Conservation (phyloP, 257 asterid genomes). For the Rehmannia glutinosa region DNA sequence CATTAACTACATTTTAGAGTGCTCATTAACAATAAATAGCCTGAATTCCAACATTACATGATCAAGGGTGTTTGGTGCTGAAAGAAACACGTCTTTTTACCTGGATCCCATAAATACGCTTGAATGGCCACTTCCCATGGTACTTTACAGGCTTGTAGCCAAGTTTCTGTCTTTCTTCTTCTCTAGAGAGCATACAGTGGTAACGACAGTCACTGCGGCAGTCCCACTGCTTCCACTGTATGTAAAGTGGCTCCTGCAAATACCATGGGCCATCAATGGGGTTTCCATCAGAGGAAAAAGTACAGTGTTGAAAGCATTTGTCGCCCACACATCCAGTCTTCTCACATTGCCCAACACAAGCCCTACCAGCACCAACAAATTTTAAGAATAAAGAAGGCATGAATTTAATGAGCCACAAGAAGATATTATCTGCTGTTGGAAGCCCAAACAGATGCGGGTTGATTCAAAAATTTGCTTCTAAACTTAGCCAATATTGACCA, state of each 20-base stretch:
- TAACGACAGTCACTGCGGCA: slow-evolving; percentile 74
- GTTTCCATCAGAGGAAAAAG: slow-evolving; percentile 57
- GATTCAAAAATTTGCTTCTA: background rate
- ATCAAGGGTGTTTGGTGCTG: background rate
- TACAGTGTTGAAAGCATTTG: slow-evolving; percentile 78
- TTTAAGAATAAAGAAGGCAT: slow-evolving; percentile 16
- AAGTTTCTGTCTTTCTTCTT: slow-evolving; percentile 61
- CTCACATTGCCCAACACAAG: slow-evolving; percentile 67
- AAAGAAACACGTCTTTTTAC: slow-evolving; percentile 25
- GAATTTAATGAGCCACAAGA: slow-evolving; percentile 3
- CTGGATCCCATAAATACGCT: slow-evolving; percentile 78
- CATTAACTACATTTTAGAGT: slow-evolving; percentile 12
- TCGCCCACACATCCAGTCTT: slow-evolving; percentile 82
- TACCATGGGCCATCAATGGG: slow-evolving; percentile 76
- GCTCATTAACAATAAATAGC: background rate
- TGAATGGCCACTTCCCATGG: slow-evolving; percentile 88
- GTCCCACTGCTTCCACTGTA: slow-evolving; percentile 88
- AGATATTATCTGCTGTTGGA: background rate
- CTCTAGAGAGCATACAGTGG: slow-evolving; percentile 76
- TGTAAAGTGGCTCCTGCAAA: slow-evolving; percentile 86
- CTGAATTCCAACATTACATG: background rate
- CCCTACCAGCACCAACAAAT: slow-evolving; percentile 42
- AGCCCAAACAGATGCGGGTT: background rate
- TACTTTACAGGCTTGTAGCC: slow-evolving; percentile 73
- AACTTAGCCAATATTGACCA: slow-evolving; percentile 1